Conservation (phyloP, 257 asterid species). For the Nicotiana tomentosiformis region DNA sequence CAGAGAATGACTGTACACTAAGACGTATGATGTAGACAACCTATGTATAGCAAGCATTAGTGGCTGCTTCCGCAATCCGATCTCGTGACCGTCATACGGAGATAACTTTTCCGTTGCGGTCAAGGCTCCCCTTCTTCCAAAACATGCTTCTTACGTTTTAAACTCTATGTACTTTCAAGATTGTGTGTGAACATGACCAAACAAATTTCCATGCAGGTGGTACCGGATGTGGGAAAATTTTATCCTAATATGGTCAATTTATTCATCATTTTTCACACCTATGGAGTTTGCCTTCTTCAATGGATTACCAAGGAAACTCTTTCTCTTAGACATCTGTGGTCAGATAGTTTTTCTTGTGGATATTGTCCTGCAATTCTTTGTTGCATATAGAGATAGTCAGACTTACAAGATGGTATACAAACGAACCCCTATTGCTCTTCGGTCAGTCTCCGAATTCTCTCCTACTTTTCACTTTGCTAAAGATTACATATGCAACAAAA, state of each 20-base stretch:
- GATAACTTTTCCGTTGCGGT: too few relatives aligned
- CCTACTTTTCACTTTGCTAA: background rate
- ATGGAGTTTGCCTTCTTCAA: conserved; percentile 75
- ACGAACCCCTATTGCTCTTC: conserved; percentile 44
- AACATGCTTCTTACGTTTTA: background rate
- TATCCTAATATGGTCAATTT: conserved; percentile 65
- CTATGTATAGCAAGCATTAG: too few relatives aligned
- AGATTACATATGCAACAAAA: too few relatives aligned
- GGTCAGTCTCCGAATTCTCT: conserved; percentile 24
- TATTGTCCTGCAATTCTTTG: conserved; percentile 54
- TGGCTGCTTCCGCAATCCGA: too few relatives aligned
- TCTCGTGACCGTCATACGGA: too few relatives aligned
- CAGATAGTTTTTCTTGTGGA: conserved; percentile 62
- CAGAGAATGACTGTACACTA: too few relatives aligned
- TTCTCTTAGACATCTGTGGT: conserved; percentile 58
- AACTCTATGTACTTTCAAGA: background rate
- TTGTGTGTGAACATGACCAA: background rate
- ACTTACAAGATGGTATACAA: conserved; percentile 59
- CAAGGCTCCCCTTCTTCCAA: background rate
- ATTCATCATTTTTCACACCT: conserved; percentile 69
- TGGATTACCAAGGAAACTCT: conserved; percentile 60
- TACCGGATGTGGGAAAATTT: conserved; percentile 62
- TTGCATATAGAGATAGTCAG: conserved; percentile 51
- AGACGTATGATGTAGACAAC: too few relatives aligned
- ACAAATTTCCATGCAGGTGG: conserved; percentile 42